Conservation (phyloP, 2,329 filamentous ascomycete species). For the Hypomyces rosellus region DNA sequence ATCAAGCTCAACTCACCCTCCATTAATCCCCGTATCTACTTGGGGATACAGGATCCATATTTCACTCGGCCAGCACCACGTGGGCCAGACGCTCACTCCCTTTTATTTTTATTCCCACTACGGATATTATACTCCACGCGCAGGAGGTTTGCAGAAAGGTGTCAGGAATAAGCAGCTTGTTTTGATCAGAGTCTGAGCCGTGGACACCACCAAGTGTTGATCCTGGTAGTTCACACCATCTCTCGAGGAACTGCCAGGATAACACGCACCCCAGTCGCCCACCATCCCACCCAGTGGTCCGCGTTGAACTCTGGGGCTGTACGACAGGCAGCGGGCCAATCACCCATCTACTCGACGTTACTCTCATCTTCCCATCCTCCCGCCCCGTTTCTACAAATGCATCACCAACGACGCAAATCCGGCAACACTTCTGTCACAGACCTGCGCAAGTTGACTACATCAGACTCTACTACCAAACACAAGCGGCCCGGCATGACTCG, state of each 20-base stretch:
- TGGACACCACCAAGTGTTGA: slow-evolving; percentile 1
- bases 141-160: too few species aligned
- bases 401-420: slow-evolving; percentile 52
- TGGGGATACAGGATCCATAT: not conserved
- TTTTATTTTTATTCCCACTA: not conserved
- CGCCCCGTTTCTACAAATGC: slow-evolving; percentile 33
- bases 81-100: not conserved
- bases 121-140: not conserved
- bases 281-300: not conserved
- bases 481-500: slow-evolving; percentile 42
- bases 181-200: not conserved
- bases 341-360: not conserved
- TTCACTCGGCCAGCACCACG: not conserved
- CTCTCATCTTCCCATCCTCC: not conserved
- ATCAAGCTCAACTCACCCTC: slow-evolving; percentile 7
- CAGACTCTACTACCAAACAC: slow-evolving; percentile 40
- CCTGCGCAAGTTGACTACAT: slow-evolving; percentile 42
- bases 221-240: slow-evolving; percentile 10
- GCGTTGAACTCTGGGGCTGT: not conserved
- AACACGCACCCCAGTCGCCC: slow-evolving; percentile 1
- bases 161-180: too few species aligned
- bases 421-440: slow-evolving; percentile 52
- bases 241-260: slow-evolving; percentile 10
- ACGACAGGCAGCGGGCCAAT: not conserved
- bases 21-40: not conserved